Base-by-base conservation (phyloP, 1,284 basidiomycete species). In the Microbotryum violaceum region DNA sequence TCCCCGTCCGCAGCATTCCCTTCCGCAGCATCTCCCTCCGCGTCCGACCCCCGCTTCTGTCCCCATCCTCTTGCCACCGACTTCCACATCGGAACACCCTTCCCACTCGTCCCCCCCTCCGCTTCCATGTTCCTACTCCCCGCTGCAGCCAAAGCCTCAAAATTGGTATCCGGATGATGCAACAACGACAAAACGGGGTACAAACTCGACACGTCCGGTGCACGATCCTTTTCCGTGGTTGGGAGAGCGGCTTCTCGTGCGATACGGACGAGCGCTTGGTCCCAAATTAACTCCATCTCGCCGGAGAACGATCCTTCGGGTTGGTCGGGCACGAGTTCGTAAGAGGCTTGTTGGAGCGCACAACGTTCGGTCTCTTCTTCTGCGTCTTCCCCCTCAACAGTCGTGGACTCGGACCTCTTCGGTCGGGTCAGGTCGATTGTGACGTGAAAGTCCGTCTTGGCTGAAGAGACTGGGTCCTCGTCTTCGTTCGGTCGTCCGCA, bases 121-220 rank as follows among this genome's bases (percentile, higher is more conserved):
- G 31, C 49, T n/a, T 42, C 45, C 20, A 29, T 49, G 42, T 47
- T n/a, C 27, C 29, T 18, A 14, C 21, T 12, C 47, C 21, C 42
- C 6, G 6, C 33, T 51, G 46, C 50, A 33, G 29, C 57, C 42
- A 21, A 20, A 3, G 23, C 49, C 12, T 59, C 57, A 14, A 46
- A 53, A 6, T 58, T 56, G 23, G 64, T 60, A 7, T 63, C 65
- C 25, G 65, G 65, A 49, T 67, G 65, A 31, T 64, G 66, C 12
- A 71, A 48, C 21, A 70, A 57, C 33, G 60, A 58, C 9, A 70
- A 56, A 21, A 67, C 63, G 7, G 69, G 69, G 61, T 68, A 71
- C 18, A 71, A 64, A 6, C 57, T 56, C 5, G 48, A 33, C 23
- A 61, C 45, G 8, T 25, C 42, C 33, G 70, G 66, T 37, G 49